A percentile compares a stretch with the other conserved stretches of the same genome.
phyloP scores from a whole-genome alignment of 345 rosid genomes.

The Hibiscus trionum region DNA sequence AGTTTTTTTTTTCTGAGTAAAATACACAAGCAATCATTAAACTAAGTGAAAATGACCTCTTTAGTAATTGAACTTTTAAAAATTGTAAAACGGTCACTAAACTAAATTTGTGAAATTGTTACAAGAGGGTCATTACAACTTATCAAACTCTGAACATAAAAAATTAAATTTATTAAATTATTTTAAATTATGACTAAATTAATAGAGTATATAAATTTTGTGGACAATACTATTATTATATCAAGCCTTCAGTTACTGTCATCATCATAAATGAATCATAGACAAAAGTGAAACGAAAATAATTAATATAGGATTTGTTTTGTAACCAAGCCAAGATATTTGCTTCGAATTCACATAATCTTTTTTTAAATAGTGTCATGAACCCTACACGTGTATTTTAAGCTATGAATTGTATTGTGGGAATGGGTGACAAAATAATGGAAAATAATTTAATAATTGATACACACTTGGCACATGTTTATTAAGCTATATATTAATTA shows the following conservation, averaged over 20 bases:
- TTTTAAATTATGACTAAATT: no score
- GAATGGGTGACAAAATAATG: slow-evolving; percentile 10
- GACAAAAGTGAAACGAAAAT: not conserved
- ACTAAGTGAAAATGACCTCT: no score
- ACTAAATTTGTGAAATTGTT: no score
- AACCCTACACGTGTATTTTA: slow-evolving; percentile 62
- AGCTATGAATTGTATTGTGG: slow-evolving; percentile 24
- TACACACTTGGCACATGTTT: slow-evolving; percentile 33
- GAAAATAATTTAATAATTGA: slow-evolving; percentile 15
- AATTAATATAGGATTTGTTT: slow-evolving; percentile 30
- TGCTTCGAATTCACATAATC: slow-evolving; percentile 92
- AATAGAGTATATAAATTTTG: no score
- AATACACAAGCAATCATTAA: no score
- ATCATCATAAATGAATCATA: slow-evolving; percentile 24
- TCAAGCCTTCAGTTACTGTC: slow-evolving; percentile 14
- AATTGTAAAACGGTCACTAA: no score
- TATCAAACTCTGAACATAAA: no score
- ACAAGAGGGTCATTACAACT: no score
- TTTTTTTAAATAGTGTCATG: slow-evolving; percentile 5
- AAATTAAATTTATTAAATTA: no score
- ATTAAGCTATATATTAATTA: slow-evolving; percentile 19
- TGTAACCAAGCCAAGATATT: slow-evolving; percentile 49
- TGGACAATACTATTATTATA: no score
- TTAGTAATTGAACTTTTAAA: no score
- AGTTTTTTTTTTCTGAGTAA: no score